Conservation (phyloP, 73 alveolate genomes). For the Paramecium sonneborni region DNA sequence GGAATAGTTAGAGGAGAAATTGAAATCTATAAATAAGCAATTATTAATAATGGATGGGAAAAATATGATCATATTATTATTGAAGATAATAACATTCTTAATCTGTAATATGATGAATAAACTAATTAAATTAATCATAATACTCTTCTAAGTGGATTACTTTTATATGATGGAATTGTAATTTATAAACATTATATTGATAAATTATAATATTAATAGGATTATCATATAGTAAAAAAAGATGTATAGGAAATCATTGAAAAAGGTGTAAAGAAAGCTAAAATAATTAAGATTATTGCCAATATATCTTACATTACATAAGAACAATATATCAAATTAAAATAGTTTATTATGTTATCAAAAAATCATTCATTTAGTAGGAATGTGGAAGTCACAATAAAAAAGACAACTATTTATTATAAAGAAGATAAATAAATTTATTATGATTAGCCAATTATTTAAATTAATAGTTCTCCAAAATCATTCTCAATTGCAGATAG, state of each 20-base stretch:
- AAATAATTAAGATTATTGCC: neutral
- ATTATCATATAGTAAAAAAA: neutral
- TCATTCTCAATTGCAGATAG: neutral
- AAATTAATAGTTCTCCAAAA: neutral
- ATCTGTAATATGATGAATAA: slow-evolving; percentile 22
- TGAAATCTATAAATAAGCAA: neutral
- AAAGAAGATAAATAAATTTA: neutral
- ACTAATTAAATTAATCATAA: neutral
- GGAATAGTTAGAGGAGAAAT: slow-evolving; percentile 34
- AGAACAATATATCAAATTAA: neutral
- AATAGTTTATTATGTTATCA: neutral
- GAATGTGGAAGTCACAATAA: neutral
- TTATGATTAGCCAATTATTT: neutral
- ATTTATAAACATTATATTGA: neutral
- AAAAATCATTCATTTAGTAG: neutral
- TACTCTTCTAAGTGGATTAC: neutral
- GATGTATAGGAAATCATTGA: neutral
- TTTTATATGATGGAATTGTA: neutral
- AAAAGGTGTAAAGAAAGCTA: neutral
- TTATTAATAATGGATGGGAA: slow-evolving; percentile 24
- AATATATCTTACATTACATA: neutral
- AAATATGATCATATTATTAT: neutral
- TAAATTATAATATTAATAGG: neutral
- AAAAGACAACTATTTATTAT: neutral
- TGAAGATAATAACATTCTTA: neutral